Base-by-base conservation (phyloP, 495 filamentous ascomycete species). In the Aspergillus bridgeri region DNA sequence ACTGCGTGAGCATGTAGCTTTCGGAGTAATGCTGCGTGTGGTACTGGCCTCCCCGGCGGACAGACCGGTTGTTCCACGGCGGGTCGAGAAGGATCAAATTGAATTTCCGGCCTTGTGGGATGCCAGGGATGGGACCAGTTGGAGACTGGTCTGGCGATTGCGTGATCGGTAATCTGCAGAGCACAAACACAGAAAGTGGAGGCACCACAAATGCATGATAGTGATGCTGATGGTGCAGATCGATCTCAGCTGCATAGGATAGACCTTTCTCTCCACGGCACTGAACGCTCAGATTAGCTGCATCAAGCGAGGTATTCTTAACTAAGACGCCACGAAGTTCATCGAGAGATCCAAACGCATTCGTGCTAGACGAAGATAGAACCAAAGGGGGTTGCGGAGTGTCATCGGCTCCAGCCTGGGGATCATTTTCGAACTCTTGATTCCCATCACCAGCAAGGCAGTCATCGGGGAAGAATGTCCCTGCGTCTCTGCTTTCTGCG, bases 61-160 rank as follows among this genome's bases (percentile, higher is more conserved):
- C 94, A 21, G 91, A 96, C n/a, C 83, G 81, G 65, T 96, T 97
- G 2, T 90, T 87, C 93, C 93, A 98, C 3, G 94, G 94, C 19
- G 94, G 94, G 67, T 98, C 94, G 7, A 98, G 80, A 22, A 96
- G 70, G 48, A 97, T 82, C 42, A 96, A 75, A 66, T 93, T 79
- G 73, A 96, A 96, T 53, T 75, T 72, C 5, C 72, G 66, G 18
- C 56, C 29, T 13, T 5, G 18, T 6, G 64, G 51, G 1, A 78
- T 49, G 7, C 65, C 60, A 0, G 73, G 66, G 17, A 79, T 75
- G 6, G 65, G 62, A 21, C 27, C 23, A 29, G 43, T n/a, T n/a
- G 58, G 25, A 17, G 49, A 23, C 50, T 2, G 46, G 23, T 38
- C 48, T 27, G 6, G 3, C 22, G 48, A 24, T 21, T 57, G 22